These are phyloP conservation scores for Verticillium klebahnii DNA, from an alignment of 2,329 filamentous ascomycete species.

Conservation along the genomic window DNA sequence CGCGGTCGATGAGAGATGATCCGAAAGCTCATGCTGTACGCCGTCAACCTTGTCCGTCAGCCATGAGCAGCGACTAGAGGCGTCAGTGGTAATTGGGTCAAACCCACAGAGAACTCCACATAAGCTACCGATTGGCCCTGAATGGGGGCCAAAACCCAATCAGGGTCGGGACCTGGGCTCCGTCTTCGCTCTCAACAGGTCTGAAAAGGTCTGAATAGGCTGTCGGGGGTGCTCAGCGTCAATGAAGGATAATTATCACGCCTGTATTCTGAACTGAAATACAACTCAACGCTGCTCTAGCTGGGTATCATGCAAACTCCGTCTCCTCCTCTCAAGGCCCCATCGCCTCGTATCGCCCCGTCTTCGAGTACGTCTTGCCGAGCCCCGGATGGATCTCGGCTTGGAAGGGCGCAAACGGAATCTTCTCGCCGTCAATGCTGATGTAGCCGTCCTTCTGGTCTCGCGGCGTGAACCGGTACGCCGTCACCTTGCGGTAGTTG, in stretches of 20 bases:
- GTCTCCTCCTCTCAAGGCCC: conserved; percentile 32
- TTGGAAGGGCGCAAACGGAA: conserved; percentile 87
- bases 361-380: conserved; percentile 79
- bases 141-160: not conserved
- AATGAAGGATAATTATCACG: not conserved
- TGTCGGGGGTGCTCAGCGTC: not conserved
- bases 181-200: not conserved
- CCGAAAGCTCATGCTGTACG: too few species aligned
- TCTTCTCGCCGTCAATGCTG: conserved; percentile 85
- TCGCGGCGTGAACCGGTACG: conserved; percentile 77
- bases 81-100: too few species aligned
- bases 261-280: not conserved
- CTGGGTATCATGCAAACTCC: not conserved
- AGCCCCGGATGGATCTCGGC: conserved; percentile 80
- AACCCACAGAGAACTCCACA: too few species aligned
- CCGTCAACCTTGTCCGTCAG: too few species aligned
- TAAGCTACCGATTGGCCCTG: not conserved
- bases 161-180: not conserved
- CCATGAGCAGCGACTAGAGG: not conserved
- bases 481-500: conserved; percentile 78
- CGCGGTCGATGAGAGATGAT: too few species aligned
- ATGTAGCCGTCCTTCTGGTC: conserved; percentile 74
- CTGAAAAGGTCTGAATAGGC: too few species aligned
- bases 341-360: conserved; percentile 64
- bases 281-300: not conserved